phyloP scores from a whole-genome alignment of 768 basidiomycete genomes.

The Suillus brevipes region DNA sequence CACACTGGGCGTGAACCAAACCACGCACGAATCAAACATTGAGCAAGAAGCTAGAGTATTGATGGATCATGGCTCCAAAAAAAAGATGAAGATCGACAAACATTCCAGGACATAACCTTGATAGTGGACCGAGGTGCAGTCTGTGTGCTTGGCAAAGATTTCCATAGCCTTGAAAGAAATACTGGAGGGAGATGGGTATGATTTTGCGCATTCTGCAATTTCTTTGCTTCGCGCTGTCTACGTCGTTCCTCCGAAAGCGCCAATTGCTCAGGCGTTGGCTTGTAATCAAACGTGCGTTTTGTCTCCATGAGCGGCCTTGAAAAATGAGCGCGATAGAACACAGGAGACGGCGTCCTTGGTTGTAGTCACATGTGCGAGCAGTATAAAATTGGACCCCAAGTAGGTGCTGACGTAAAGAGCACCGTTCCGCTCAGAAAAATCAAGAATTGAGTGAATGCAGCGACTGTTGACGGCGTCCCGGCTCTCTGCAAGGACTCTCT shows the following conservation, averaged over 20 bases:
- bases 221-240: slow-evolving; percentile 47
- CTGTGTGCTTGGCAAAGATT: slow-evolving; percentile 21
- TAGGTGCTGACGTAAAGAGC: slow-evolving; percentile 7
- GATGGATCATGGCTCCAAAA: slow-evolving; percentile 9
- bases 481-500: slow-evolving; percentile 15
- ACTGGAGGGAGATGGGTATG: slow-evolving; percentile 9
- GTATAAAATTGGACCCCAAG: not conserved
- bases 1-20: slow-evolving; percentile 1
- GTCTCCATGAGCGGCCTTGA: slow-evolving; percentile 5
- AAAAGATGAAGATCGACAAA: slow-evolving; percentile 39
- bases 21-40: slow-evolving; percentile 74
- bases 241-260: slow-evolving; percentile 51
- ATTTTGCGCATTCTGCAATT: slow-evolving; percentile 21
- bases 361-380: not conserved
- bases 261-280: slow-evolving; percentile 54
- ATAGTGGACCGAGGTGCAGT: slow-evolving; percentile 23
- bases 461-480: slow-evolving; percentile 29
- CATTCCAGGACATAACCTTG: slow-evolving; percentile 83
- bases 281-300: slow-evolving; percentile 10
- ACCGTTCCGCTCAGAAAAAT: slow-evolving; percentile 1
- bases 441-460: slow-evolving; percentile 34
- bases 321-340: not conserved
- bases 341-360: not conserved
- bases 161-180: slow-evolving; percentile 37
- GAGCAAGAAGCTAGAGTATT: slow-evolving; percentile 63